Percentiles rank a stretch among this genome's conserved stretches.
Evolutionary conservation across 805 yeast genomes (phyloP).

Genomic region (Kodamaea jinghongensis): DNA sequence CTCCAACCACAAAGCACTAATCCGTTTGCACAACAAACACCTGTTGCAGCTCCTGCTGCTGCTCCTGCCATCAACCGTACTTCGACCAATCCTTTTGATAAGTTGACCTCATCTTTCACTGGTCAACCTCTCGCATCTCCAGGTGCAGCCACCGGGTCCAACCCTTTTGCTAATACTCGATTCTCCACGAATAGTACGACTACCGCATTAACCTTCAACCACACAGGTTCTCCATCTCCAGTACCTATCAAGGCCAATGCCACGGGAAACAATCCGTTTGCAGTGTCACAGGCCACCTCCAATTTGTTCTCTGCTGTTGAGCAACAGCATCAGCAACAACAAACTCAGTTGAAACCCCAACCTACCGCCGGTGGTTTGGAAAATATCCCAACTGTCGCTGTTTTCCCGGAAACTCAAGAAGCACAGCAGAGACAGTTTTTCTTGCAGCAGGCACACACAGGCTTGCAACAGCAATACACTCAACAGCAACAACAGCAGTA

Average conservation of each 20-base stretch:
- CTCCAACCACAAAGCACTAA: constrained; percentile 12
- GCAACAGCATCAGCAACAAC: constrained; percentile 15
- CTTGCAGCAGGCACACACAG: constrained; percentile 36
- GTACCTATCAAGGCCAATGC: constrained; percentile 27
- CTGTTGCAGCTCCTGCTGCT: constrained; percentile 1
- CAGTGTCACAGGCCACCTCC: constrained; percentile 37
- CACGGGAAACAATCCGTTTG: constrained; percentile 65
- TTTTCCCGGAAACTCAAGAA: constrained; percentile 63
- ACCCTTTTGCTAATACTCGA: constrained; percentile 47
- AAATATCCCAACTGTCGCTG: constrained; percentile 60
- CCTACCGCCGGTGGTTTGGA: constrained; percentile 77
- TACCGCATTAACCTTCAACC: constrained; percentile 27
- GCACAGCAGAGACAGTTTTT: constrained; percentile 37
- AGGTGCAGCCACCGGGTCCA: constrained; percentile 27
- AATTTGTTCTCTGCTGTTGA: constrained; percentile 28
- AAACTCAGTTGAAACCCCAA: constrained; percentile 41
- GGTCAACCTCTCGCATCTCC: constrained; percentile 11
- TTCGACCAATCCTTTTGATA: constrained; percentile 37
- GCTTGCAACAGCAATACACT: constrained; percentile 27
- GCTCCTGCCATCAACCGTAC: constrained; percentile 21
- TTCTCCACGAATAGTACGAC: constrained; percentile 32
- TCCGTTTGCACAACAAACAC: constrained; percentile 12
- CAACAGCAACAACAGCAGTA: constrained; percentile 22
- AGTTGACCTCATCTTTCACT: constrained; percentile 17
- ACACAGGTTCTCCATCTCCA: constrained; percentile 16